phyloP scores from a whole-genome alignment of 2,329 filamentous ascomycete genomes.

The Penicillium sp. region DNA sequence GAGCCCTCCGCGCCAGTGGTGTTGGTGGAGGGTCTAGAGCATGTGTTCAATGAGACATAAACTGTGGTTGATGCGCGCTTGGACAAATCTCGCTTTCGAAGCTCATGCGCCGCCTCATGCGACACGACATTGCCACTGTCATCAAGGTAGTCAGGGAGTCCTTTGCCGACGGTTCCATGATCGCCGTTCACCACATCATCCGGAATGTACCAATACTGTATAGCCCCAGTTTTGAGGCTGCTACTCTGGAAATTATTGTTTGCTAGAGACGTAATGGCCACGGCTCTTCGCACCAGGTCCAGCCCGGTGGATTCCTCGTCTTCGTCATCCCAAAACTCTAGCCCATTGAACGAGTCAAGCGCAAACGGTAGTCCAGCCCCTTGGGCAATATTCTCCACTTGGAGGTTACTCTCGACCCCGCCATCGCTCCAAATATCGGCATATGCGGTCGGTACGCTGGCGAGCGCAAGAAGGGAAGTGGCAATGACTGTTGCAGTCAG shows the following conservation, averaged over 20 bases:
- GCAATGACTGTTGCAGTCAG: slow-evolving; percentile 67
- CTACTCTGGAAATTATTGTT: slow-evolving; percentile 66
- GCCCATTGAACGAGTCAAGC: slow-evolving; percentile 31
- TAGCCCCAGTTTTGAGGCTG: slow-evolving; percentile 64
- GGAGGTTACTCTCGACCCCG: slow-evolving; percentile 50
- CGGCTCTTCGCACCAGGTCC: slow-evolving; percentile 53
- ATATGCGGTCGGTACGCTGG: slow-evolving; percentile 62
- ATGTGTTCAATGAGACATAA: slow-evolving; percentile 85
- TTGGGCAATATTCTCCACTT: slow-evolving; percentile 38
- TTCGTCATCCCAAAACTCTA: slow-evolving; percentile 34
- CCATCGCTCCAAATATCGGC: slow-evolving; percentile 56
- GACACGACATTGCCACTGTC: slow-evolving; percentile 25
- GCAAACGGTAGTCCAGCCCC: slow-evolving; percentile 27
- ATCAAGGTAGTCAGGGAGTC: slow-evolving; percentile 29
- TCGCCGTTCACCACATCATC: slow-evolving; percentile 54
- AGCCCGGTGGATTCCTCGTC: slow-evolving; percentile 28
- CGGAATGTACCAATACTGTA: slow-evolving; percentile 65
- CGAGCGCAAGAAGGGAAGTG: slow-evolving; percentile 58
- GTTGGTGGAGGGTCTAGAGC: slow-evolving; percentile 68
- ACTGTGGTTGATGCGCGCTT: slow-evolving; percentile 54
- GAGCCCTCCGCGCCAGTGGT: slow-evolving; percentile 40
- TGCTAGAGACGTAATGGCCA: slow-evolving; percentile 49
- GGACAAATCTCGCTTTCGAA: slow-evolving; percentile 20
- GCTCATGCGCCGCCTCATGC: slow-evolving; percentile 5
- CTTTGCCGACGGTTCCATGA: slow-evolving; percentile 34